phyloP scores from a whole-genome alignment of 352 stramenopile species.

The Phytophthora ohioensis region DNA sequence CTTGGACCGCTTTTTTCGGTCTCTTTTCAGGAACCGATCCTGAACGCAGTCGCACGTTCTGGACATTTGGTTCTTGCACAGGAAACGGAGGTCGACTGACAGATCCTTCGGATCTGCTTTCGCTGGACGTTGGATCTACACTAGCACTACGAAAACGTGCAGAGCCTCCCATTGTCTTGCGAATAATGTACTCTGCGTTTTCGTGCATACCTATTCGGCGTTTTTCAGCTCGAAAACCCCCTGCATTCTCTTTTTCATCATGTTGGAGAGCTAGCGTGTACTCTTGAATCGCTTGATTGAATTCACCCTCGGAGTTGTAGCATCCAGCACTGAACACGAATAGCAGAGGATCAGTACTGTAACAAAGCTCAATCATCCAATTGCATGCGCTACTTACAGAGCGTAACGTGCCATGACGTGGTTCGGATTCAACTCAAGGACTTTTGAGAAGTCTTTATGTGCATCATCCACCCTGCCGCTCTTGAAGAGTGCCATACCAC shows the following conservation, averaged over 20 bases:
- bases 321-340: constrained; percentile 54
- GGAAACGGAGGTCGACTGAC: neutral
- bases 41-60: constrained; percentile 1
- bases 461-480: constrained; percentile 57
- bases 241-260: constrained; percentile 62
- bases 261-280: constrained; percentile 77
- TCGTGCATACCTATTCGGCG: constrained; percentile 32
- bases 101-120: constrained; percentile 1
- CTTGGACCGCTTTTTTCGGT: constrained; percentile 52
- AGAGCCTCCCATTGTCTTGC: constrained; percentile 27
- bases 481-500: constrained; percentile 79
- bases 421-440: constrained; percentile 73
- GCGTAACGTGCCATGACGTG: constrained; percentile 86
- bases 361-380: neutral
- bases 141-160: constrained; percentile 7
- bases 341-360: neutral
- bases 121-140: neutral
- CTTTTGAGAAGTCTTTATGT: constrained; percentile 68
- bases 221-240: constrained; percentile 37
- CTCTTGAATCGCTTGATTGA: constrained; percentile 77
- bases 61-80: constrained; percentile 2
- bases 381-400: constrained; percentile 26
- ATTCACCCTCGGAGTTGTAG: constrained; percentile 77
- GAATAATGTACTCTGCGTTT: constrained; percentile 34
- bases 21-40: constrained; percentile 17